Percentiles rank a stretch among this genome's conserved stretches.
Evolutionary conservation across 768 basidiomycete genomes (phyloP).

Genomic region (Amanita rubescens): DNA sequence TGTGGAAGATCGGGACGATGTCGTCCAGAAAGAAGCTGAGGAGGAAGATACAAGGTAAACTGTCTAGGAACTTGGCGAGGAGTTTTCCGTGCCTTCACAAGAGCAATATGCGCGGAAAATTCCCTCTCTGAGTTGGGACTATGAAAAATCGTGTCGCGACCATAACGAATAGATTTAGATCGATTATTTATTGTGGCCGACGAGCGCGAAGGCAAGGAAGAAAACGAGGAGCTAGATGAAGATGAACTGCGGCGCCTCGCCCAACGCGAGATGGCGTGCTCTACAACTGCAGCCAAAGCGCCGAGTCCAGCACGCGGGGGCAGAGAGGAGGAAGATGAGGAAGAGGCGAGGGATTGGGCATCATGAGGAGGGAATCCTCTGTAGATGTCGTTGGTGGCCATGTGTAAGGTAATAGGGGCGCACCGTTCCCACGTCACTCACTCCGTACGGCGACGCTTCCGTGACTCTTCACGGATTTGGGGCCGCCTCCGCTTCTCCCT

Average conservation of each 20-base stretch:
- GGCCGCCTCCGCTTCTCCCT: slow-evolving; percentile 88
- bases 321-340: slow-evolving; percentile 34
- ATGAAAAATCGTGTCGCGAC: slow-evolving; percentile 43
- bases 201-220: slow-evolving; percentile 39
- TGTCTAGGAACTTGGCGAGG: slow-evolving; percentile 51
- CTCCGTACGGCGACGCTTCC: slow-evolving; percentile 1
- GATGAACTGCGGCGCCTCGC: slow-evolving; percentile 36
- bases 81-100: slow-evolving; percentile 55
- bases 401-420: no score
- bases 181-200: slow-evolving; percentile 34
- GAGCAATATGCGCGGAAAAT: slow-evolving; percentile 50
- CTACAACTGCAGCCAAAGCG: slow-evolving; percentile 53
- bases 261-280: slow-evolving; percentile 68
- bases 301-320: slow-evolving; percentile 37
- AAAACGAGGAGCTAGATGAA: slow-evolving; percentile 39
- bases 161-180: slow-evolving; percentile 39
- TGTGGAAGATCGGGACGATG: background rate
- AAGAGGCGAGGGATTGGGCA: slow-evolving; percentile 29
- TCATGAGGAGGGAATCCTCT: slow-evolving; percentile 41
- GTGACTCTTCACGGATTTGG: slow-evolving; percentile 12
- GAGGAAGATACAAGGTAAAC: slow-evolving; percentile 61
- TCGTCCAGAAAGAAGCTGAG: slow-evolving; percentile 16
- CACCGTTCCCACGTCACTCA: background rate
- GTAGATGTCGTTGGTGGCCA: slow-evolving; percentile 42
- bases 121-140: slow-evolving; percentile 50